A percentile compares a stretch with the other conserved stretches of the same genome.
phyloP scores from a whole-genome alignment of 768 basidiomycete genomes.

The Panellus pusillus region DNA sequence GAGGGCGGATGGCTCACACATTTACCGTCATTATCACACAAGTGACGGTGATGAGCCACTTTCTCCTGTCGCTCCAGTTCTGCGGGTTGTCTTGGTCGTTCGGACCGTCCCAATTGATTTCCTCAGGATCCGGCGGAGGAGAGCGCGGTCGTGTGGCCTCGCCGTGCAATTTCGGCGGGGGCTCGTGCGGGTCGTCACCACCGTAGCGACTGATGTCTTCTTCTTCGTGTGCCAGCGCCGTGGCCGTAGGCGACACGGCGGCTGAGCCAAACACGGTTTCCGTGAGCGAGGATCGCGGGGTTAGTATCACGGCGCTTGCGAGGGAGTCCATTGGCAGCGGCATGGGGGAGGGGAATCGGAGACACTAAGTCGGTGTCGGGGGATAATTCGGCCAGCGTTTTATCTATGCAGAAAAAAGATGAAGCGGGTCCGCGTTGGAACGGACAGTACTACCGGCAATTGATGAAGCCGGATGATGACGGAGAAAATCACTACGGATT shows the following conservation, averaged over 20 bases:
- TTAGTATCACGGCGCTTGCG: background rate
- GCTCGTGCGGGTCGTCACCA: constrained; percentile 31
- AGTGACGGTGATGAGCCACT: constrained; percentile 48
- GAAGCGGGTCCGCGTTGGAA: too few species aligned
- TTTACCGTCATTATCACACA: constrained; percentile 53
- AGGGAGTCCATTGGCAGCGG: too few species aligned
- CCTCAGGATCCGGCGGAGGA: constrained; percentile 30
- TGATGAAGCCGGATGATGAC: too few species aligned
- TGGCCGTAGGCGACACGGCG: background rate
- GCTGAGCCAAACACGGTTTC: constrained; percentile 2
- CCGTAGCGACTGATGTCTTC: constrained; percentile 28
- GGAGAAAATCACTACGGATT: too few species aligned
- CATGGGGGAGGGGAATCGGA: too few species aligned
- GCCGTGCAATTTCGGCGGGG: constrained; percentile 16
- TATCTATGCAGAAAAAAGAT: too few species aligned
- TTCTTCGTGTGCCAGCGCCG: constrained; percentile 14
- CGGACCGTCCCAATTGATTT: constrained; percentile 56
- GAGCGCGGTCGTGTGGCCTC: constrained; percentile 3
- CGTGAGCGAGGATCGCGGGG: constrained; percentile 7
- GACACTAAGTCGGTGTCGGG: too few species aligned
- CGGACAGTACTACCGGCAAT: too few species aligned
- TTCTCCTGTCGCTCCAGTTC: constrained; percentile 46
- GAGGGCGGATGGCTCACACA: constrained; percentile 40
- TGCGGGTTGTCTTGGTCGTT: constrained; percentile 58
- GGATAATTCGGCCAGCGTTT: too few species aligned